phyloP scores from a whole-genome alignment of 176 grass and related monocot species.

The Chrysopogon serrulatus region DNA sequence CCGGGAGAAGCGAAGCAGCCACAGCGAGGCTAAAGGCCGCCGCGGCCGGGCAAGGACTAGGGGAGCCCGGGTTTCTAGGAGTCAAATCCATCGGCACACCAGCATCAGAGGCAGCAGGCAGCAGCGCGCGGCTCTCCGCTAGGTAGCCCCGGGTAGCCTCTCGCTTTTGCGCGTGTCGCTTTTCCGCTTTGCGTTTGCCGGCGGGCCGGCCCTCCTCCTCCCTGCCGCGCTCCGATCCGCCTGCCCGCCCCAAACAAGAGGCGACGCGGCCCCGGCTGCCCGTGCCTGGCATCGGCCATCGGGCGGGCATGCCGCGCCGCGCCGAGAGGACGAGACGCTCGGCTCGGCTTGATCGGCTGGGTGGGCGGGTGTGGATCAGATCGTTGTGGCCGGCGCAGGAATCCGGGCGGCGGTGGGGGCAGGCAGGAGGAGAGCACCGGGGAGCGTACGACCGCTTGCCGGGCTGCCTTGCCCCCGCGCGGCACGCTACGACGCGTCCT shows the following conservation, averaged over 20 bases:
- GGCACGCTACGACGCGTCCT: neutral
- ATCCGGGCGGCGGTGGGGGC: neutral
- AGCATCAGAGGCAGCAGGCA: neutral
- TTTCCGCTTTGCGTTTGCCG: slow-evolving; percentile 27
- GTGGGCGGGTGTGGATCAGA: neutral
- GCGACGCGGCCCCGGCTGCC: neutral
- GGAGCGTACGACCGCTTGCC: neutral
- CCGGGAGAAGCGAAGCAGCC: slow-evolving; percentile 34
- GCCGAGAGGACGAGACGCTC: neutral
- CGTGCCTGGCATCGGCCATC: neutral
- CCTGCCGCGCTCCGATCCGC: neutral
- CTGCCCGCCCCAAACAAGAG: slow-evolving; percentile 1
- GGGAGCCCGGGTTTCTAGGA: slow-evolving; percentile 57
- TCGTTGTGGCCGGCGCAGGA: neutral
- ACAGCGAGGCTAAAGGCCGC: neutral
- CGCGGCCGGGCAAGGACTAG: neutral
- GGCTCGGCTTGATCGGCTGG: neutral
- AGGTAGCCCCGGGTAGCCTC: neutral
- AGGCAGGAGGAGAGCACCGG: neutral
- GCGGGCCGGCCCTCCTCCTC: too few species aligned
- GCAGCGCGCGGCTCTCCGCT: neutral
- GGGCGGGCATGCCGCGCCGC: neutral
- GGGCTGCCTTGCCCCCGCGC: neutral
- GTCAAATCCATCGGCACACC: slow-evolving; percentile 18
- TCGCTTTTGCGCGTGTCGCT: neutral